These are phyloP conservation scores for Tricholoma terreum DNA, from an alignment of 768 basidiomycete species.

Conservation along the genomic window DNA sequence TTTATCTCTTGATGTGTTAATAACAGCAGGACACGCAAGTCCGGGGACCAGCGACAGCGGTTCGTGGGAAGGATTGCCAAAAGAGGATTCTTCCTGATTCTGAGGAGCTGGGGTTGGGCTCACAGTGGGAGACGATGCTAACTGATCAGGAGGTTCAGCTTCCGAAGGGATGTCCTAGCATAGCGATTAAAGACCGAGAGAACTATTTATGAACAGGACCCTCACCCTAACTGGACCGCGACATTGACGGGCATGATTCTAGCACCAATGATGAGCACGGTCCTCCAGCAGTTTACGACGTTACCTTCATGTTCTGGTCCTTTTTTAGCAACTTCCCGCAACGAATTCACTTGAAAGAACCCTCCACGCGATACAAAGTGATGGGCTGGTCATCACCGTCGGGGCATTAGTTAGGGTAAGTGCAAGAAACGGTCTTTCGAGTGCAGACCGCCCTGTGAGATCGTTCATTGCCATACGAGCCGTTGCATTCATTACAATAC, in stretches of 20 bases:
- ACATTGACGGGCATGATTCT: constrained; percentile 1
- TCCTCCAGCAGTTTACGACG: not conserved
- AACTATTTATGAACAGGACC: not conserved
- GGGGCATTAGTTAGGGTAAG: not conserved
- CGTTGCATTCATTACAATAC: not conserved
- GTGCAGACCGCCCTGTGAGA: not conserved
- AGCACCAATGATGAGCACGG: not conserved
- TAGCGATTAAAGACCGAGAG: not conserved
- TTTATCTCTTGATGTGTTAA: not conserved
- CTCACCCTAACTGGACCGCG: not conserved
- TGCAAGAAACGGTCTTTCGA: not conserved
- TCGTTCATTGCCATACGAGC: not conserved
- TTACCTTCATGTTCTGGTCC: not conserved
- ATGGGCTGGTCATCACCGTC: not conserved
- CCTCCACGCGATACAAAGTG: not conserved
- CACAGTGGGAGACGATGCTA: not conserved
- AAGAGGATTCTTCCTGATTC: not conserved
- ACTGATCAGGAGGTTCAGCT: not conserved
- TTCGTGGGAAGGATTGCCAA: not conserved
- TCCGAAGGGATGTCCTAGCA: not conserved
- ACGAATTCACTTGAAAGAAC: not conserved
- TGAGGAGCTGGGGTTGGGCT: not conserved
- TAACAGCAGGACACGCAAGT: not conserved
- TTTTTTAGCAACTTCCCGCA: not conserved
- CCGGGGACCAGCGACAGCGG: not conserved